Conservation (phyloP, 208 protist species). For the Spongospora subterranea region DNA sequence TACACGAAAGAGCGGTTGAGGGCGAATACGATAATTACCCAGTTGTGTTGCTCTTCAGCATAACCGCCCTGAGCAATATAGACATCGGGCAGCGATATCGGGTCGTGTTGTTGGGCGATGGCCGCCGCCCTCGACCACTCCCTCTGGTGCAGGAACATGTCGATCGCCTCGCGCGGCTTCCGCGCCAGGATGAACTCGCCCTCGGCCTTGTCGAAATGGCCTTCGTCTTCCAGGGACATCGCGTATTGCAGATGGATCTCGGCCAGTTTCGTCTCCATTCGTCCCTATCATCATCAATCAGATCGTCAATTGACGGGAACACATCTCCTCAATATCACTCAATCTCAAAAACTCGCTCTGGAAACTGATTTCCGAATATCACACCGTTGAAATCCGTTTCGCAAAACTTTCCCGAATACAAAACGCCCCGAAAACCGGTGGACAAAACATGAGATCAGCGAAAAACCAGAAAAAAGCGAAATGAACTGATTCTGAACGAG, state of each 20-base stretch:
- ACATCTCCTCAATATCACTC: no score
- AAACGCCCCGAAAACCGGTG: not conserved
- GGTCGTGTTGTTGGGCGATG: conserved; percentile 91
- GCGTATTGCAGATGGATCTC: conserved; percentile 95
- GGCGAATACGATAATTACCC: conserved; percentile 70
- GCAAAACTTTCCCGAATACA: no score
- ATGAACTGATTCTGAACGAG: no score
- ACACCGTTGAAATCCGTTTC: no score
- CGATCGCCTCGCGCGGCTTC: conserved; percentile 86
- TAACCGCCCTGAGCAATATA: conserved; percentile 84
- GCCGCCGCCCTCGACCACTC: conserved; percentile 93
- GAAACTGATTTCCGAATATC: no score
- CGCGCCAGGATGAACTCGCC: conserved; percentile 92
- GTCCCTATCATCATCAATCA: conserved; percentile 52
- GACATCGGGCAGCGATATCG: conserved; percentile 81
- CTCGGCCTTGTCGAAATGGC: conserved; percentile 82
- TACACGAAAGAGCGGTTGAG: not conserved
- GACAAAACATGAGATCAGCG: conserved; percentile 16
- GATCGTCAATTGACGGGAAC: not conserved
- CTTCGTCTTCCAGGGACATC: conserved; percentile 93
- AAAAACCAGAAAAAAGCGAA: no score
- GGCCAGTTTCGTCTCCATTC: conserved; percentile 80
- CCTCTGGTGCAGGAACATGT: conserved; percentile 87
- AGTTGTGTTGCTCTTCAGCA: conserved; percentile 81
- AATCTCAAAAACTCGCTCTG: no score